phyloP scores from a whole-genome alignment of 768 basidiomycete genomes.

The Hygrophoropsis aurantiaca region DNA sequence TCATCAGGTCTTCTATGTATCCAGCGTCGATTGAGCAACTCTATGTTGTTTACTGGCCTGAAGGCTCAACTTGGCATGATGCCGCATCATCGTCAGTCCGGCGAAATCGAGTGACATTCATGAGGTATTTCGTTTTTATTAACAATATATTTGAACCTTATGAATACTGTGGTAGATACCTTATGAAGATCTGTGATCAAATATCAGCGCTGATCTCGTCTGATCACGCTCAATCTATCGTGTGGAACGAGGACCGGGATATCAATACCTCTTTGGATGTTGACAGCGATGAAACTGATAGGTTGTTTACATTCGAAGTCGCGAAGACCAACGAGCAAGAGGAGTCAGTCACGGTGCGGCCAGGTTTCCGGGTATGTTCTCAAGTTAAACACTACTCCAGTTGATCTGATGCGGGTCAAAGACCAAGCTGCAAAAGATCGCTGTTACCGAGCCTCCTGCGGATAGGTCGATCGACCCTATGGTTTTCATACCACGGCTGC shows the following conservation, averaged over 20 bases:
- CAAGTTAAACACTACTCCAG: not conserved
- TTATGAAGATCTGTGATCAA: conserved; percentile 61
- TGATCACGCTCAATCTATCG: conserved; percentile 42
- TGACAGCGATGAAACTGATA: conserved; percentile 42
- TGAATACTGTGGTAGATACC: conserved; percentile 41
- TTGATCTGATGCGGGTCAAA: conserved; percentile 3
- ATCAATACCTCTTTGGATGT: conserved; percentile 21
- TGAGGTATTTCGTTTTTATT: conserved; percentile 40
- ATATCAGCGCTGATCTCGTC: conserved; percentile 49
- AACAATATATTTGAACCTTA: not conserved
- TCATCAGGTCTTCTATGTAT: conserved; percentile 26
- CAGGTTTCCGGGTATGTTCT: conserved; percentile 45
- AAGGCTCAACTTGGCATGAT: conserved; percentile 59
- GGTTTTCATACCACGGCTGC: conserved; percentile 24
- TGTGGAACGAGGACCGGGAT: conserved; percentile 38
- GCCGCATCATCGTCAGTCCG: conserved; percentile 40
- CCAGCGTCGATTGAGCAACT: conserved; percentile 21
- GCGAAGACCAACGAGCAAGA: conserved; percentile 55
- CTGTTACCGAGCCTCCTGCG: conserved; percentile 4
- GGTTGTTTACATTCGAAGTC: conserved; percentile 55
- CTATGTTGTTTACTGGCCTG: conserved; percentile 63
- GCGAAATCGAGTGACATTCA: conserved; percentile 59
- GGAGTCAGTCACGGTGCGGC: conserved; percentile 42
- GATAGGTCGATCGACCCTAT: conserved; percentile 8
- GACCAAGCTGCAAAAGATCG: conserved; percentile 9